Evolutionary conservation across 1,284 basidiomycete species (phyloP), one percentile per base, ranked within the genome.

Genomic region (Ganoderma lingzhi): DNA sequence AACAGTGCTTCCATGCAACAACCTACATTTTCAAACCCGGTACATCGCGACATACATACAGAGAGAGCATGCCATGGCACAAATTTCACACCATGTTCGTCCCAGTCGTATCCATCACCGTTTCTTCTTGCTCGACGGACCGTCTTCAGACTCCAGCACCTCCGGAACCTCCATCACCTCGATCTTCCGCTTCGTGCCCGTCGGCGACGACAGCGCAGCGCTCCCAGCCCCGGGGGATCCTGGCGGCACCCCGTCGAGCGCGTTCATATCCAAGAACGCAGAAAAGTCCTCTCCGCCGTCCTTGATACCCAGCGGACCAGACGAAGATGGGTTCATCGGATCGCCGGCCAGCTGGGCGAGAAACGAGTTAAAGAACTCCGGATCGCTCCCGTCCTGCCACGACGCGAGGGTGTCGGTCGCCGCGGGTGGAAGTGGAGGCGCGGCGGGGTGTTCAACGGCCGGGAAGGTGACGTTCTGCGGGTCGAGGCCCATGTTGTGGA

Each of bases 401-500:
- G 48, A 35, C 10, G 30, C 32, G 59, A 56, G 37, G 23, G 59
- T 56, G 37, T 42, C 51, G 23, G 39, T 19, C 35, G 15, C 61
- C 39, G 64, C 35, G 71, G 60, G 63, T 6, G 58, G 61, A 56
- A 35, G 28, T 59, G 28, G 62, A 63, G 30, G 62, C 66, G 19
- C 60, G 32, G n/a, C 61, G 17, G 62, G 65, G 39, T 55, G 65
- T 44, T 74, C 75, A 1, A 73, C 72, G 45, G 70, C 19, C 3
- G 77, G 70, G 42, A 73, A 64, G 8, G 80, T 76, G 17, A 86
- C 74, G 28, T 82, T 68, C 6, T 70, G 67, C 2, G 88, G 84
- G 71, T 91, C 90, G 53, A 94, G 81, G 1, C 93, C 93, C 70
- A 93, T 85, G 63, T 86, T 87, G 74, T 90, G 85, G 60, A 96